Evolutionary conservation across 2,329 filamentous ascomycete species (phyloP), one percentile per base, ranked within the genome.

Genomic region (Zarea fungicola): DNA sequence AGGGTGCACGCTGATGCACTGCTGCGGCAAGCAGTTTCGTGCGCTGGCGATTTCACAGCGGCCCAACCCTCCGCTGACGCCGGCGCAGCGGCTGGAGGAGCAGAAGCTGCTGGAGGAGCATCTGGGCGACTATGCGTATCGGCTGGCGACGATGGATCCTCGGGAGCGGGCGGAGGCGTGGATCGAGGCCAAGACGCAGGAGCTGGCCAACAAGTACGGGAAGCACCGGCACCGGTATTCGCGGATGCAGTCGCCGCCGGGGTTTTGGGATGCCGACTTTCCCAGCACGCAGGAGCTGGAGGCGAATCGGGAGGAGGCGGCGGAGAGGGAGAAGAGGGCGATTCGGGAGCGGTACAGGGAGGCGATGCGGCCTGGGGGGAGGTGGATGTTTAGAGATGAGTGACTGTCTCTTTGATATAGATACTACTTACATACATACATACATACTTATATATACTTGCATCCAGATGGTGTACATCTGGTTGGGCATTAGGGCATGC

Each of bases 191-290:
- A 85, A 84, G 60, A 84, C 83, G 0, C 79, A 81, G 60, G 74
- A 84, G 42, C 71, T 95, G 54, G 86, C 91, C 1, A 84, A 91
- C 60, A 77, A 80, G 53, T 82, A 81, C 63, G 90, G 90, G 6
- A 89, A 77, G 62, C 91, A 96, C 66, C 78, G 86, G 49, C 80
- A 92, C 57, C 76, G 82, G 23, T 90, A 85, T 65, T 79, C 84
- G 52, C 78, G 89, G 43, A 76, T 80, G 54, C 74, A 71, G 37
- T 89, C 86, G 9, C 91, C 93, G 11, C 89, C 89, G 2, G 91
- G 90, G 0, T 97, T 89, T 63, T 99, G 93, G 93, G 77, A 88
- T 47, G 78, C 85, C 2, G 92, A 95, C 57, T 95, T 99, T 63
- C 91, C 92, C 1, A 82, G 73, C 22, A 96, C 93, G 1, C 93